Base-by-base conservation (phyloP, 805 yeast species). In the Kodamaea lidongshanica region DNA sequence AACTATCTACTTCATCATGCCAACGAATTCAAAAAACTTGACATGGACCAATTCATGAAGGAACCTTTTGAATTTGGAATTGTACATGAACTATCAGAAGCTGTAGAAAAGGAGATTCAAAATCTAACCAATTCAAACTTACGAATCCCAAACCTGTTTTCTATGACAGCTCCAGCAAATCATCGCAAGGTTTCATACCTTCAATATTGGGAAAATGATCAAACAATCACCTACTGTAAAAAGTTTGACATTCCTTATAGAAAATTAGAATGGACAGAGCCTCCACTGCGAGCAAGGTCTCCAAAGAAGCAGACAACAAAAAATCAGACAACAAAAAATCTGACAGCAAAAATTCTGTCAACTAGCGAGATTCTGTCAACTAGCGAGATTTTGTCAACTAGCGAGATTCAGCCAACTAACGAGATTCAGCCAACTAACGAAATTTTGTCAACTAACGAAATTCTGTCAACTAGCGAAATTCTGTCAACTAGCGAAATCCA, bases 171-270 rank as follows among this genome's bases (percentile, higher is more conserved):
- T 5, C 61, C 62, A 7, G 37, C 47, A 3, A 38, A 39, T 22
- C 33, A 32, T n/a, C 34, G 36, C 7, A 38, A 25, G 15, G 31
- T 32, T 4, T 44, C 45, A 4, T 6, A 11, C 5, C 39, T 61
- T 26, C 33, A 52, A 32, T 54, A 54, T 32, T 61, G 61, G 58
- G 47, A 39, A 1, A 66, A 59, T 33, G 41, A 46, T 23, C 72
- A 66, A 41, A 62, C 72, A 0, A 19, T 16, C 5, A 46, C 45
- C 7, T 65, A 56, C 30, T 54, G 65, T 27, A 32, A 38, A 16
- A 46, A 29, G 32, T 61, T 54, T 36, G 38, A 38, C 4, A 33
- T 56, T 7, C 35, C 37, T 9, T 31, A 20, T 13, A 11, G 20
- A 20, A 23, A 23, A 5, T n/a, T n/a, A 7, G 26, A 7, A 12